phyloP scores from a whole-genome alignment of 2,329 filamentous ascomycete genomes.

The Zymoseptoria ardabiliae region DNA sequence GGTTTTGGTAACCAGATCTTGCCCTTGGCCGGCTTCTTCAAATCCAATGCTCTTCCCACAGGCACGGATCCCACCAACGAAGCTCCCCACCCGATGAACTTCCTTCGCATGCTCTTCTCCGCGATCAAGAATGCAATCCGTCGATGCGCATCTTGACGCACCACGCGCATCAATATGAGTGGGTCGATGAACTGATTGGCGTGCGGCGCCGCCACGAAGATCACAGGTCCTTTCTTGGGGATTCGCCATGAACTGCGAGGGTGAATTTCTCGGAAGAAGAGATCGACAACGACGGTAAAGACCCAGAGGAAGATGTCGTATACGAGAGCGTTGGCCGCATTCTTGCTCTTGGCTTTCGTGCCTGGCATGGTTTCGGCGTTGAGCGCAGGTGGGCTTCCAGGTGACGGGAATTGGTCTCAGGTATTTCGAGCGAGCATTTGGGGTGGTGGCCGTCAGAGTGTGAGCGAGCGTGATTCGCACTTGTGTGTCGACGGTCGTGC shows the following conservation, averaged over 20 bases:
- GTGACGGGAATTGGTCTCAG: background rate
- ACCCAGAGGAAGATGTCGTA: constrained; percentile 73
- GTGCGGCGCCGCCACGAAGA: constrained; percentile 94
- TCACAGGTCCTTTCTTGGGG: constrained; percentile 76
- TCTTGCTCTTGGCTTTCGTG: constrained; percentile 17
- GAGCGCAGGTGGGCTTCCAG: background rate
- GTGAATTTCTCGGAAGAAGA: constrained; percentile 97
- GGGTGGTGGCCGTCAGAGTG: background rate
- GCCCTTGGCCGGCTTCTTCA: constrained; percentile 70
- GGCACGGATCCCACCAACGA: constrained; percentile 80
- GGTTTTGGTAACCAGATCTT: constrained; percentile 85
- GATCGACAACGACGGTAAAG: constrained; percentile 77
- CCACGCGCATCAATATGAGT: constrained; percentile 82
- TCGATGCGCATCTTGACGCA: constrained; percentile 77
- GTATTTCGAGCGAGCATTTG: background rate
- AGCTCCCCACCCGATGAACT: constrained; percentile 81
- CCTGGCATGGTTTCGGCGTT: constrained; percentile 6
- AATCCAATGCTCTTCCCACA: constrained; percentile 87
- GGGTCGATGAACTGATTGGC: constrained; percentile 98
- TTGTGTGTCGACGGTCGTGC: background rate
- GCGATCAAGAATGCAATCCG: constrained; percentile 90
- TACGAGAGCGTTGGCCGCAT: constrained; percentile 22
- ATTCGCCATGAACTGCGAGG: constrained; percentile 93
- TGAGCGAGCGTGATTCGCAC: background rate
- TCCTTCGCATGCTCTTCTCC: constrained; percentile 86